phyloP scores from a whole-genome alignment of 164 flowering plant species.

The Magnolia kwangsiensis region DNA sequence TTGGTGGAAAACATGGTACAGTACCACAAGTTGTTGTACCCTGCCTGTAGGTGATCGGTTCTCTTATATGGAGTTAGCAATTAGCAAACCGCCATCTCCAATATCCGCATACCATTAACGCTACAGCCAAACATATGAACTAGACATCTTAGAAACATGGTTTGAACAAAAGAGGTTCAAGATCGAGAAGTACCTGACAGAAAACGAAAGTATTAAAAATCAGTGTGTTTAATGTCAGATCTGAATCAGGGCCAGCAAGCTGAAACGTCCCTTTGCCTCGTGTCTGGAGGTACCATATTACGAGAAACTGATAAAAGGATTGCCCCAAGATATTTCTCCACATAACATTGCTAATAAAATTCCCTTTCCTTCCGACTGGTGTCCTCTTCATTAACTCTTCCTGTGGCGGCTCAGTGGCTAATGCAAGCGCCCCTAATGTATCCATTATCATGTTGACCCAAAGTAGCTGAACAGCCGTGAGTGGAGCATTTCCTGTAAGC shows the following conservation, averaged over 20 bases:
- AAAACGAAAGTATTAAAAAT: constrained; percentile 88
- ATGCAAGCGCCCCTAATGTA: constrained; percentile 89
- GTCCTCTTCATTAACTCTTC: constrained; percentile 72
- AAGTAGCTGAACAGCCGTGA: constrained; percentile 89
- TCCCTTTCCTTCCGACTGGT: constrained; percentile 84
- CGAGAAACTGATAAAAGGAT: constrained; percentile 69
- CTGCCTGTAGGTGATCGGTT: too few relatives aligned
- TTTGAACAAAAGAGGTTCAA: neutral
- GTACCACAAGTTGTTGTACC: too few relatives aligned
- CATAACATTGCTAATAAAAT: constrained; percentile 82
- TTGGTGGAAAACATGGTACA: too few relatives aligned
- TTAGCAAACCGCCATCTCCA: neutral
- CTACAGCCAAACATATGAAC: neutral
- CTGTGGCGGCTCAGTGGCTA: constrained; percentile 87
- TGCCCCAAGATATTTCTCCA: constrained; percentile 94
- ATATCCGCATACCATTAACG: neutral
- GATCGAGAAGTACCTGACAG: constrained; percentile 60
- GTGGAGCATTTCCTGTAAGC: constrained; percentile 67
- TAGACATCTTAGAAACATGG: neutral
- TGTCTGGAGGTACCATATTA: constrained; percentile 80
- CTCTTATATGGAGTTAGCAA: too few relatives aligned
- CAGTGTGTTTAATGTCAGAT: constrained; percentile 53
- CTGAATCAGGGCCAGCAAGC: constrained; percentile 61
- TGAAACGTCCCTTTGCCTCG: constrained; percentile 54
- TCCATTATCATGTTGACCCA: constrained; percentile 99